A percentile compares a stretch with the other conserved stretches of the same genome.
phyloP scores from a whole-genome alignment of 2,329 filamentous ascomycete species.

The Stagonosporopsis rhizophila region DNA sequence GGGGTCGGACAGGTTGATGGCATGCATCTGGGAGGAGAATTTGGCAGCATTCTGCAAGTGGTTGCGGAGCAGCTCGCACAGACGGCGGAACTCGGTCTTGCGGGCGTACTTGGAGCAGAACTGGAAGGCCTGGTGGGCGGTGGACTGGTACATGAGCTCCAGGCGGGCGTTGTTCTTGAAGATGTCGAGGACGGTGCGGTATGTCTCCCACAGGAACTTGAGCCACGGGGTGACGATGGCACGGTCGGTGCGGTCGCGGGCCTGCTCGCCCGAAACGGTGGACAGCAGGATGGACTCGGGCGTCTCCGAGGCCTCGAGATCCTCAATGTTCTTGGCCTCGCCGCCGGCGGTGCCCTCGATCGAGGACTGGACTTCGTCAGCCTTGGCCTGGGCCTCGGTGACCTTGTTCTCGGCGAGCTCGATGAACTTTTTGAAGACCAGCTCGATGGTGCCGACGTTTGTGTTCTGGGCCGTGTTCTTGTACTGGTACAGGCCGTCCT shows the following conservation, averaged over 20 bases:
- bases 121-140: constrained; percentile 96
- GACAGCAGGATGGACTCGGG: constrained; percentile 97
- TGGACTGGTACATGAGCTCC: constrained; percentile 98
- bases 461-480: constrained; percentile 99
- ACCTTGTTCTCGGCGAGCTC: constrained; percentile 96
- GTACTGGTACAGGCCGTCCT: constrained; percentile 99
- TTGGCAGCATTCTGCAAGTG: constrained; percentile 99
- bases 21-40: constrained; percentile 98
- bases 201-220: constrained; percentile 99
- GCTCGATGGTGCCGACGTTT: constrained; percentile 92
- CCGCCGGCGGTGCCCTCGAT: constrained; percentile 75
- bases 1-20: constrained; percentile 97
- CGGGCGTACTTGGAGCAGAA: constrained; percentile 98
- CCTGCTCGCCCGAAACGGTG: constrained; percentile 97
- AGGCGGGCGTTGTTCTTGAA: constrained; percentile 98
- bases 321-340: constrained; percentile 80
- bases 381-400: constrained; percentile 92
- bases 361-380: constrained; percentile 89
- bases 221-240: constrained; percentile 99
- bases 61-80: constrained; percentile 97
- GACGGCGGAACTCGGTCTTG: constrained; percentile 98
- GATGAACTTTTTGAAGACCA: constrained; percentile 97
- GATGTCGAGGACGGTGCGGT: constrained; percentile 97
- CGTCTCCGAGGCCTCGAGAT: constrained; percentile 95
- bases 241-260: constrained; percentile 93